Evolutionary conservation across 352 stramenopile genomes (phyloP).

Genomic region (Phytophthora kernoviae): DNA sequence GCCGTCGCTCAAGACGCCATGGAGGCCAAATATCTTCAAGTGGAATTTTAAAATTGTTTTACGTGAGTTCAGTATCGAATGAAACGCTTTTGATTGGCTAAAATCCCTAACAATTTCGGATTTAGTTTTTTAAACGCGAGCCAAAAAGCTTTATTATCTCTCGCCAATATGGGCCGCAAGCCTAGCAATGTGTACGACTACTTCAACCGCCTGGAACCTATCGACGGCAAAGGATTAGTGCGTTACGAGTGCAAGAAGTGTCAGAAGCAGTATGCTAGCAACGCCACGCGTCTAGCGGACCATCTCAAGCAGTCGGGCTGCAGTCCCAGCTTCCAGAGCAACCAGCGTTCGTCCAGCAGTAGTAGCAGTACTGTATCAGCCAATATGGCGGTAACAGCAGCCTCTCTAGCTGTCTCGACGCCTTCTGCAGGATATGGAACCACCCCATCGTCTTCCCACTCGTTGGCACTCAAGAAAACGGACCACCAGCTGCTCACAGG

Average conservation of each 20-base stretch:
- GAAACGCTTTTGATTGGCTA: no score
- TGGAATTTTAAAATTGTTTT: constrained; percentile 4
- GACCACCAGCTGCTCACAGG: constrained; percentile 61
- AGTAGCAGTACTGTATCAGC: neutral
- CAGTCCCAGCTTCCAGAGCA: constrained; percentile 78
- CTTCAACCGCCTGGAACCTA: constrained; percentile 75
- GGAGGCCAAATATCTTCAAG: constrained; percentile 33
- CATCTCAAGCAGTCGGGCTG: constrained; percentile 79
- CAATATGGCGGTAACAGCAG: constrained; percentile 13
- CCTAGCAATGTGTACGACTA: constrained; percentile 89
- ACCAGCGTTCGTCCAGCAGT: constrained; percentile 56
- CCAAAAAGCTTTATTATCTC: neutral
- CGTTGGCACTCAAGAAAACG: constrained; percentile 47
- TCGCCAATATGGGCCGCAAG: constrained; percentile 66
- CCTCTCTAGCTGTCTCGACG: constrained; percentile 29
- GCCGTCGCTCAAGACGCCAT: constrained; percentile 22
- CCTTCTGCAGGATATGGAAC: constrained; percentile 12
- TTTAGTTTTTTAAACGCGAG: neutral
- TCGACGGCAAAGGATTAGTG: constrained; percentile 72
- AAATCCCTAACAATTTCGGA: no score
- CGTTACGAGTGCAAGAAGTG: constrained; percentile 90
- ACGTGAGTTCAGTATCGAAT: no score
- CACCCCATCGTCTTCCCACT: constrained; percentile 1
- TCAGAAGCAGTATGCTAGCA: constrained; percentile 87
- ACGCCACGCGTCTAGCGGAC: constrained; percentile 80